Base-by-base conservation (phyloP, 441 rosid genomes). In the Pelargonium cotyledonis region DNA sequence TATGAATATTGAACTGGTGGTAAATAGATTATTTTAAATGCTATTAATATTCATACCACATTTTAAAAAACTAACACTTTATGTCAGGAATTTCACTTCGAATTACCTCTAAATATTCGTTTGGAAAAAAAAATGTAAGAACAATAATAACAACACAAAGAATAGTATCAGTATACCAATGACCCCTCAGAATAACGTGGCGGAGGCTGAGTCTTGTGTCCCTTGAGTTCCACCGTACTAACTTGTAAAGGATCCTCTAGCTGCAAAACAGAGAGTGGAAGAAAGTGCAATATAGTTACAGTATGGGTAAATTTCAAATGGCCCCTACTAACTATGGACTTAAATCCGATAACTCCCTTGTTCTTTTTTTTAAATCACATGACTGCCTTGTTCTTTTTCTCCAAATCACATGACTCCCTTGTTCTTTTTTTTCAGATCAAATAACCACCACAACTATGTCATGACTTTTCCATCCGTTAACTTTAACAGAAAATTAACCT, bases 111-210 rank as follows among this genome's bases (percentile, higher is more conserved):
- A 57, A 51, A 51, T 15, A 51, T 51, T 51, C 6, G n/a, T 12
- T 51, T 12, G 6, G 5, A 51, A 51, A 51, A 51, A 15, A 51
- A 12, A 2, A 51, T 10, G 15, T 49, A 0, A 0, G 12, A 2
- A 49, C 12, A 49, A 49, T 12, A 31, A 49, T 49, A 49, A n/a
- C 21, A 53, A 53, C 0, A 53, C 60, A 53, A 14, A n/a, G 60
- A 14, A 53, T 15, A 53, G 38, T 14, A 6, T 53, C 16, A 11
- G 60, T 14, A 53, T 88, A 95, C 99, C 94, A 95, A 78, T 76
- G 99, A 85, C 72, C 86, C 97, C 82, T 95, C 99, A 11, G 90
- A 85, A 81, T 85, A 95, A 80, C 95, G 98, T 58, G 89, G 68
- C 66, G 97, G 88, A 77, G 86, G 93, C 78, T 85, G 89, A 19